Evolutionary conservation across 73 alveolate genomes (phyloP).

Genomic region (Paramecium sexaurelia): DNA sequence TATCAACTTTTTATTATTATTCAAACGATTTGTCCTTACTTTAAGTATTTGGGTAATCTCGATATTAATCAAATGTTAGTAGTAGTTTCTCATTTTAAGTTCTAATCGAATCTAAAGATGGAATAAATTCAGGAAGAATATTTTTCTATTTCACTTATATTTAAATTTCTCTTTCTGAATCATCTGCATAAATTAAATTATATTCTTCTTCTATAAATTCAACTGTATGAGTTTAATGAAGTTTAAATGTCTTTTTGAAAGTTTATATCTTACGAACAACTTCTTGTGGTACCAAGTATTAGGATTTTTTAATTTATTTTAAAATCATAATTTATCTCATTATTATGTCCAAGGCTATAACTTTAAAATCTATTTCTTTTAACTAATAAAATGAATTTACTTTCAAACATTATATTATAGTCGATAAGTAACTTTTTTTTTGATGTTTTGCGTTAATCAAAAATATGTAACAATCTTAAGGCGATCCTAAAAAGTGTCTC

Average conservation of each 20-base stretch:
- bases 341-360: not conserved
- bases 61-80: not conserved
- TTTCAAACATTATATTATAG: not conserved
- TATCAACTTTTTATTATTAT: not conserved
- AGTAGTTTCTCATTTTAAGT: not conserved
- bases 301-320: not conserved
- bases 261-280: not conserved
- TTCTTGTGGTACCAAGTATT: not conserved
- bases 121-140: not conserved
- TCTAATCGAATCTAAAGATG: constrained; percentile 25
- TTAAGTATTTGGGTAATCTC: not conserved
- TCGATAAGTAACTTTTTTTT: not conserved
- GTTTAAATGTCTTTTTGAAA: not conserved
- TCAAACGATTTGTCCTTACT: not conserved
- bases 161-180: not conserved
- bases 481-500: not conserved
- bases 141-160: not conserved
- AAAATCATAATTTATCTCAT: not conserved
- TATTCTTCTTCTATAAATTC: not conserved
- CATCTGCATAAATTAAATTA: not conserved
- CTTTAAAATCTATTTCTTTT: not conserved
- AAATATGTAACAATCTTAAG: not conserved
- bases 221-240: not conserved
- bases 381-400: not conserved
- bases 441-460: not conserved